Conservation (phyloP, 257 asterid genomes). For the Petunia axillaris region DNA sequence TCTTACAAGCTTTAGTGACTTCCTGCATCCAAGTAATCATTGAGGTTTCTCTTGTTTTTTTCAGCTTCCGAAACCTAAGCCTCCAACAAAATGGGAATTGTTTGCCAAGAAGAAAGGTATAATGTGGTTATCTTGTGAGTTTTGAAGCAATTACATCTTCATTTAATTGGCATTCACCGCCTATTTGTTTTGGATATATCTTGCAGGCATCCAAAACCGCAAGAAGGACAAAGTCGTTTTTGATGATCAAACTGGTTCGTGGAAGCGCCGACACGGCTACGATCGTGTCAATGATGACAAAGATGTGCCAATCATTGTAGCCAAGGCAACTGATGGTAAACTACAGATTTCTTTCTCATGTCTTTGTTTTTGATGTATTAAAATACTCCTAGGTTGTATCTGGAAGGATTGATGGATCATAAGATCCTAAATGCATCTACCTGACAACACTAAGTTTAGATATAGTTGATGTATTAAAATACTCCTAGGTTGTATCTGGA, state of each 20-base stretch:
- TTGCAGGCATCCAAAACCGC: conserved; percentile 69
- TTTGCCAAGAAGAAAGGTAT: conserved; percentile 92
- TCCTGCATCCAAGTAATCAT: too few species aligned
- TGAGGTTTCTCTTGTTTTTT: conserved; percentile 2
- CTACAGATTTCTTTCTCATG: not conserved
- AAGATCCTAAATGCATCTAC: not conserved
- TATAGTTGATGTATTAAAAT: too few species aligned
- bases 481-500: too few species aligned
- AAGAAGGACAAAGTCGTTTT: conserved; percentile 78
- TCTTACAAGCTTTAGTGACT: too few species aligned
- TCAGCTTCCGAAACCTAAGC: conserved; percentile 92
- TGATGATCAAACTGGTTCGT: conserved; percentile 77
- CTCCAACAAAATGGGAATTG: conserved; percentile 90
- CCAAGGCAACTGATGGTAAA: conserved; percentile 86
- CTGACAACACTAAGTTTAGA: too few species aligned
- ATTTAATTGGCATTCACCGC: not conserved
- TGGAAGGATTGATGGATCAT: not conserved
- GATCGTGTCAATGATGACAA: conserved; percentile 91
- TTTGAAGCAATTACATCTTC: not conserved
- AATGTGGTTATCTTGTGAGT: not conserved
- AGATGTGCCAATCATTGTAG: conserved; percentile 89
- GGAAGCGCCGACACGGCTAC: conserved; percentile 95
- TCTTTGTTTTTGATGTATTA: not conserved
- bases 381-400: too few species aligned
- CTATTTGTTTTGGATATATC: not conserved